Conservation (phyloP, 2,329 filamentous ascomycete genomes). For the Dothiorella sarmentorum region DNA sequence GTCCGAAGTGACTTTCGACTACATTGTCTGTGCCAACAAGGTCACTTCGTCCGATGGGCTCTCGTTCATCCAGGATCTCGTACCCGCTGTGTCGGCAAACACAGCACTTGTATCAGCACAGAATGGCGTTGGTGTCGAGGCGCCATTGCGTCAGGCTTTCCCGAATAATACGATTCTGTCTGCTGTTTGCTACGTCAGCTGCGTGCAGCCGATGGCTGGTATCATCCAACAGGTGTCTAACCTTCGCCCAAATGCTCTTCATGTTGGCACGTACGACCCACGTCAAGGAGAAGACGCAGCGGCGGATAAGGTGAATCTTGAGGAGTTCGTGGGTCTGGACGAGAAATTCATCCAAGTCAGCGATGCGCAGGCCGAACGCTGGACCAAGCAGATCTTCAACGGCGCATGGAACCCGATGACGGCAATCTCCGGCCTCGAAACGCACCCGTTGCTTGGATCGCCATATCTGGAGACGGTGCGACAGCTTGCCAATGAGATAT, state of each 20-base stretch:
- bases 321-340: conserved; percentile 22
- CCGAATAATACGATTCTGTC: conserved; percentile 24
- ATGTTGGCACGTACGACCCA: conserved; percentile 16
- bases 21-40: conserved; percentile 26
- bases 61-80: conserved; percentile 20
- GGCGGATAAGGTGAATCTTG: conserved; percentile 6
- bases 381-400: conserved; percentile 26
- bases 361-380: conserved; percentile 22
- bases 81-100: conserved; percentile 16
- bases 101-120: conserved; percentile 25
- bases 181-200: conserved; percentile 25
- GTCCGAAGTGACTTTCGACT: conserved; percentile 22
- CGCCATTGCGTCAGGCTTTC: conserved; percentile 21
- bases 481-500: conserved; percentile 23
- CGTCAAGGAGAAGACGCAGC: background rate
- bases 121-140: conserved; percentile 26
- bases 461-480: conserved; percentile 19
- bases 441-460: conserved; percentile 22
- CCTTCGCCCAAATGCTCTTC: conserved; percentile 23
- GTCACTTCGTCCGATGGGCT: conserved; percentile 20
- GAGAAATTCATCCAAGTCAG: conserved; percentile 20
- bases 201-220: conserved; percentile 22
- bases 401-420: conserved; percentile 24
- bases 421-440: conserved; percentile 23
- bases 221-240: conserved; percentile 22